phyloP scores from a whole-genome alignment of 495 filamentous ascomycete genomes.

The Annulohypoxylon nitens region DNA sequence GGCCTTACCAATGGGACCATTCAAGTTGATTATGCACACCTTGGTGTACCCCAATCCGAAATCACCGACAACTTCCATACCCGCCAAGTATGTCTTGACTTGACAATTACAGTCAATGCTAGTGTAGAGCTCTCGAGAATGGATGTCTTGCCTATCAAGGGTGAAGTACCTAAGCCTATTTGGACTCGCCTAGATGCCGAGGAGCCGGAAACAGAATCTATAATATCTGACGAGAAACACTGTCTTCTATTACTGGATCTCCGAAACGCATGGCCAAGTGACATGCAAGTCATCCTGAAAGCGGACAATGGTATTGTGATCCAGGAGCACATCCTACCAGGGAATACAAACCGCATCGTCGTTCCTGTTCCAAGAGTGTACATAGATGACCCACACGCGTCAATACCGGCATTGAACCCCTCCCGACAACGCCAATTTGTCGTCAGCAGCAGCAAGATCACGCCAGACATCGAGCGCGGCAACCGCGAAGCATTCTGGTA shows the following conservation, averaged over 20 bases:
- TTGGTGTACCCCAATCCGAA: constrained; percentile 73
- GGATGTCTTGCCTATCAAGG: constrained; percentile 79
- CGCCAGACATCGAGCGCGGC: constrained; percentile 81
- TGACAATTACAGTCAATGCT: constrained; percentile 92
- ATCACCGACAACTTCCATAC: constrained; percentile 84
- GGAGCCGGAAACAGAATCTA: constrained; percentile 40
- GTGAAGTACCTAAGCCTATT: constrained; percentile 62
- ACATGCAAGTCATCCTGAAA: constrained; percentile 71
- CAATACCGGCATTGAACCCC: constrained; percentile 84
- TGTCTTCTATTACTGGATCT: constrained; percentile 87
- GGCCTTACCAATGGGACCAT: constrained; percentile 85
- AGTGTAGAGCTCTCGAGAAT: constrained; percentile 83
- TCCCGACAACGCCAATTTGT: constrained; percentile 87
- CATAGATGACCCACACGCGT: constrained; percentile 78
- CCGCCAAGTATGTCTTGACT: constrained; percentile 80
- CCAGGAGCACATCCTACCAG: constrained; percentile 75
- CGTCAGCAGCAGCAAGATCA: constrained; percentile 81
- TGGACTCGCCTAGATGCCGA: constrained; percentile 54
- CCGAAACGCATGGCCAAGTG: constrained; percentile 87
- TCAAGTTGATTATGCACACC: constrained; percentile 83
- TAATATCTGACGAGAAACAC: constrained; percentile 67
- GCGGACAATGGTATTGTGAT: constrained; percentile 53
- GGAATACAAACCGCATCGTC: constrained; percentile 81
- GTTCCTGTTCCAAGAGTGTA: constrained; percentile 82
- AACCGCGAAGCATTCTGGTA: constrained; percentile 93